A percentile compares a stretch with the other conserved stretches of the same genome.
Evolutionary conservation across 129 eudicot genomes (phyloP).

Genomic region (Oenanthe sinensis): DNA sequence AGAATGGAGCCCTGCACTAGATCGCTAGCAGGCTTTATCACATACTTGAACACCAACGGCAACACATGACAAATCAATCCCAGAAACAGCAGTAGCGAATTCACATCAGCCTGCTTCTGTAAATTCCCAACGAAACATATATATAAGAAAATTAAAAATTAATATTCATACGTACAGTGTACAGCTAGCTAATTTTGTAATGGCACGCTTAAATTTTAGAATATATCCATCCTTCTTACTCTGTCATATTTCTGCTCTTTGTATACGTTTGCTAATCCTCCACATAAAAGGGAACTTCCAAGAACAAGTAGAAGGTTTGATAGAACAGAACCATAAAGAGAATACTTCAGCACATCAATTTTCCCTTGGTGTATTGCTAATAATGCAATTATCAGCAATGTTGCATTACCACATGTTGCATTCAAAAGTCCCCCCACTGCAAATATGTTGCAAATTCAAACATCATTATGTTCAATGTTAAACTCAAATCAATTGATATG

Average conservation of each 20-base stretch:
- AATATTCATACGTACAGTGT: no score
- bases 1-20: neutral
- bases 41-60: slow-evolving; percentile 46
- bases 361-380: slow-evolving; percentile 60
- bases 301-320: slow-evolving; percentile 92
- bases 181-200: no score
- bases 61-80: slow-evolving; percentile 67
- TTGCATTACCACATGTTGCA: slow-evolving; percentile 96
- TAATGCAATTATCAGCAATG: slow-evolving; percentile 84
- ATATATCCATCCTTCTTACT: slow-evolving; percentile 29
- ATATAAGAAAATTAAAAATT: no score
- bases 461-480: neutral
- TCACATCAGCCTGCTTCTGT: slow-evolving; percentile 79
- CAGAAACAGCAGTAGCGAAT: slow-evolving; percentile 46
- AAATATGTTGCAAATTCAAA: neutral
- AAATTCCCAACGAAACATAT: neutral
- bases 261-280: slow-evolving; percentile 61
- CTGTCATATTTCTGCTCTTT: slow-evolving; percentile 70
- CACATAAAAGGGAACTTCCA: slow-evolving; percentile 76
- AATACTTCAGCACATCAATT: slow-evolving; percentile 65
- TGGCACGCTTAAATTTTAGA: neutral
- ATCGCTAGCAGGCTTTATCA: slow-evolving; percentile 1
- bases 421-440: slow-evolving; percentile 95
- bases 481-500: neutral
- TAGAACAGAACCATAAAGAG: slow-evolving; percentile 72